Conservation (phyloP, 805 yeast species). For the Candida maltosa region DNA sequence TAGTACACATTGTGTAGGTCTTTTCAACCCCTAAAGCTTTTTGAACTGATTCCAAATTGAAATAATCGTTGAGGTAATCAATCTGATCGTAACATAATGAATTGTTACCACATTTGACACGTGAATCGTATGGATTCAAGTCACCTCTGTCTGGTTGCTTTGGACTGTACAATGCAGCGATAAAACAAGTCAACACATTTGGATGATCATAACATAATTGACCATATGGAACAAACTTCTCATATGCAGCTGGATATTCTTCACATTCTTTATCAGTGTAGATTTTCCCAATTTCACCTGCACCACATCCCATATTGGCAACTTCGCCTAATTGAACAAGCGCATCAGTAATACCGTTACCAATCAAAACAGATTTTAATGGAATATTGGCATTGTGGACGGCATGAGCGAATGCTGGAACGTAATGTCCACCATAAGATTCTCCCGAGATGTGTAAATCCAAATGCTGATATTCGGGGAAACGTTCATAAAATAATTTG, state of each 20-base stretch:
- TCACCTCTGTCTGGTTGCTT: slow-evolving; percentile 36
- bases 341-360: slow-evolving; percentile 87
- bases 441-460: slow-evolving; percentile 35
- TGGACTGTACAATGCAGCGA: slow-evolving; percentile 22
- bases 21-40: slow-evolving; percentile 45
- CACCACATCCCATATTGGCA: slow-evolving; percentile 85
- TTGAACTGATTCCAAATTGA: slow-evolving; percentile 51
- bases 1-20: neutral
- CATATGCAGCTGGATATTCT: slow-evolving; percentile 21
- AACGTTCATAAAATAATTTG: slow-evolving; percentile 27
- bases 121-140: slow-evolving; percentile 56
- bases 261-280: slow-evolving; percentile 24
- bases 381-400: slow-evolving; percentile 34
- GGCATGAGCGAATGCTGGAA: slow-evolving; percentile 51
- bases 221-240: slow-evolving; percentile 19
- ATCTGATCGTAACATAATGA: slow-evolving; percentile 23
- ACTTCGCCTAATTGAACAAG: slow-evolving; percentile 67
- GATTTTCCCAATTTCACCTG: slow-evolving; percentile 32
- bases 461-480: slow-evolving; percentile 19
- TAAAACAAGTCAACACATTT: slow-evolving; percentile 25
- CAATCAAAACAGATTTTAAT: slow-evolving; percentile 66
- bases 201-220: slow-evolving; percentile 20
- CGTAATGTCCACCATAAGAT: slow-evolving; percentile 42
- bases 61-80: slow-evolving; percentile 25
- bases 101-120: slow-evolving; percentile 38